Evolutionary conservation across 805 yeast genomes (phyloP), one percentile per base, ranked within the genome.

Genomic region (Metschnikowia colocasiae): DNA sequence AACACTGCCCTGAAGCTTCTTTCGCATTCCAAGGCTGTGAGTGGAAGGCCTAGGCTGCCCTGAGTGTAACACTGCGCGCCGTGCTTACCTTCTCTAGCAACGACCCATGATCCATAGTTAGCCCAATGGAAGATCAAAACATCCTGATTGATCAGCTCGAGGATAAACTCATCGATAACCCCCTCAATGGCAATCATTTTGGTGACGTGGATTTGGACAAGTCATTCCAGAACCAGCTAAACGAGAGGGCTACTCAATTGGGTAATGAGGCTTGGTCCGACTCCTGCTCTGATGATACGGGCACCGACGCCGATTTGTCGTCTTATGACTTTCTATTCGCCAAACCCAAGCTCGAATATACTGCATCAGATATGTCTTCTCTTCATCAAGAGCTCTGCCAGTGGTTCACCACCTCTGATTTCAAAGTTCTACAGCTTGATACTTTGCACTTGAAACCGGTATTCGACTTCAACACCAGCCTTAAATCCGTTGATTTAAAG

Each of bases 61-160:
- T 33, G 23, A n/a, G 25, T 6, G 27, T 35, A 23, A 15, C 9
- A 36, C 29, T 20, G 40, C 40, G 30, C 40, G 27, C 32, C 31
- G 42, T n/a, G 23, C 41, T 22, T 19, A 18, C 23, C 12, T 26
- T 38, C 25, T 25, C 8, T n/a, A 39, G 26, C 42, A 30, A 19
- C 34, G 42, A 27, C 26, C 20, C 19, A 20, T 35, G 38, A 16
- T 39, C 34, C 42, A 30, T 20, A 31, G 30, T 23, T 16, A 38
- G 23, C 26, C 36, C 40, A 19, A 36, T 45, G 49, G 55, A 60
- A 35, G 60, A 60, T 19, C 64, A 61, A 25, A 62, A 53, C 27
- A 49, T 60, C 7, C 68, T 73, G 63, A 71, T 71, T 19, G 78
- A 75, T 49, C 67, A 71, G 49, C 67, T 76, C 37, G 80, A 76